phyloP scores from a whole-genome alignment of 768 basidiomycete genomes.

The Solioccasus polychromus region DNA sequence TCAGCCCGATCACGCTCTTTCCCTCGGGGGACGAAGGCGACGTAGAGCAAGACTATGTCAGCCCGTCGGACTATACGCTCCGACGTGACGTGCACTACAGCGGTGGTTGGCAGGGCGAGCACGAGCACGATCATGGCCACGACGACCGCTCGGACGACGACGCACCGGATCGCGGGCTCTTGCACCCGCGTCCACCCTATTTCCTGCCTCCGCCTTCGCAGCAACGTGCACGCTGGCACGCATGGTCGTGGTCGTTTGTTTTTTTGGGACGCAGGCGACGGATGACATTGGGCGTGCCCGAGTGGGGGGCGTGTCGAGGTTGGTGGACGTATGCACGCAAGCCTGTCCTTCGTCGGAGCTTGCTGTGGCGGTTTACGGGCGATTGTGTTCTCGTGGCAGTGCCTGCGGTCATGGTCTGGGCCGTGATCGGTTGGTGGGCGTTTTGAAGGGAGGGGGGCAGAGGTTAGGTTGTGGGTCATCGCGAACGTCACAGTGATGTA shows the following conservation, averaged over 20 bases:
- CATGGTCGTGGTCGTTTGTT: constrained; percentile 52
- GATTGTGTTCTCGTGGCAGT: constrained; percentile 36
- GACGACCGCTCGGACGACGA: background rate
- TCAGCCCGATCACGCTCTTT: constrained; percentile 36
- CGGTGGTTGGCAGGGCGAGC: constrained; percentile 31
- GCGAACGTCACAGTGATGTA: too few relatives aligned
- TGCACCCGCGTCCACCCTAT: constrained; percentile 16
- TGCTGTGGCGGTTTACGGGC: constrained; percentile 32
- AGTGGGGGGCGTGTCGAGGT: constrained; percentile 22
- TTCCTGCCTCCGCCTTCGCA: constrained; percentile 40
- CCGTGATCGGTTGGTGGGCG: constrained; percentile 27
- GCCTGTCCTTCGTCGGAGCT: too few relatives aligned
- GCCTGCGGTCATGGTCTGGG: constrained; percentile 26
- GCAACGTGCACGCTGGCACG: constrained; percentile 21
- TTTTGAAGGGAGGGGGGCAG: too few relatives aligned
- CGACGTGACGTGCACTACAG: constrained; percentile 36
- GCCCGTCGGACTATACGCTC: constrained; percentile 47
- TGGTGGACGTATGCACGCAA: too few relatives aligned
- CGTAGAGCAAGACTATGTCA: constrained; percentile 41
- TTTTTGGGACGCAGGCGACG: constrained; percentile 54
- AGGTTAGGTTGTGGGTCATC: too few relatives aligned
- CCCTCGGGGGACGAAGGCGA: constrained; percentile 46
- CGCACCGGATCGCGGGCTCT: too few relatives aligned
- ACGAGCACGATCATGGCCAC: constrained; percentile 16
- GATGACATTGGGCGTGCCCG: constrained; percentile 46